Conservation (phyloP, 2,329 filamentous ascomycete species). For the Diaporthe citri region DNA sequence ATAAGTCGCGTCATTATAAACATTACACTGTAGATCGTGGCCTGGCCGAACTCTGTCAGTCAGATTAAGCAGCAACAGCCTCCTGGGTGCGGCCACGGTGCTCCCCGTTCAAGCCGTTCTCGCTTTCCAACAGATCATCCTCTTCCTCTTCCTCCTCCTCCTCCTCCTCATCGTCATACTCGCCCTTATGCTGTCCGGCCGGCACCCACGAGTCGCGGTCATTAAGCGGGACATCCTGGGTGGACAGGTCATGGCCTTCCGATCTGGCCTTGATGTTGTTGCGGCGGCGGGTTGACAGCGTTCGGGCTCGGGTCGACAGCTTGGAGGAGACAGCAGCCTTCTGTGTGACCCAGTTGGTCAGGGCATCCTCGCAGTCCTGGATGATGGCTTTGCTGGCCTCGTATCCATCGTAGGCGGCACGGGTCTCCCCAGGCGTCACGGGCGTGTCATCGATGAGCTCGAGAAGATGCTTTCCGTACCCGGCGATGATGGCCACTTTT, state of each 20-base stretch:
- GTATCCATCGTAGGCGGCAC: constrained; percentile 96
- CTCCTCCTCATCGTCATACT: constrained; percentile 72
- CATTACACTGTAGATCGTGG: constrained; percentile 37
- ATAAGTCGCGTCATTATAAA: constrained; percentile 37
- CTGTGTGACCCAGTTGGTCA: constrained; percentile 96
- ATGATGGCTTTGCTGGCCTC: constrained; percentile 99
- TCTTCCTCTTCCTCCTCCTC: constrained; percentile 75
- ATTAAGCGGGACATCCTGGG: constrained; percentile 83
- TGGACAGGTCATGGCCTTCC: constrained; percentile 85
- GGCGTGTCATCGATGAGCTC: constrained; percentile 97
- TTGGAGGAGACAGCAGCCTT: constrained; percentile 90
- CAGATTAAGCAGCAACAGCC: constrained; percentile 58
- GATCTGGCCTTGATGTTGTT: constrained; percentile 76
- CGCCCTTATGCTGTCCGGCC: constrained; percentile 72
- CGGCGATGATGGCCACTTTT: constrained; percentile 97
- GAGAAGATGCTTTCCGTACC: constrained; percentile 97
- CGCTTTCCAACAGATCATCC: constrained; percentile 54
- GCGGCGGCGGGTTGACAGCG: constrained; percentile 85
- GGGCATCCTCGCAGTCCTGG: constrained; percentile 96
- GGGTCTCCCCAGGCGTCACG: constrained; percentile 96
- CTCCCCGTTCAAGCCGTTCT: constrained; percentile 68
- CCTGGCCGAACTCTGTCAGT: background rate
- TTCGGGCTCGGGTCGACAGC: constrained; percentile 88
- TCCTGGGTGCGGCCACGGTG: constrained; percentile 68
- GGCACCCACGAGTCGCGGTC: constrained; percentile 89